phyloP scores from a whole-genome alignment of 768 basidiomycete genomes.

The Infundibulicybe gibba region DNA sequence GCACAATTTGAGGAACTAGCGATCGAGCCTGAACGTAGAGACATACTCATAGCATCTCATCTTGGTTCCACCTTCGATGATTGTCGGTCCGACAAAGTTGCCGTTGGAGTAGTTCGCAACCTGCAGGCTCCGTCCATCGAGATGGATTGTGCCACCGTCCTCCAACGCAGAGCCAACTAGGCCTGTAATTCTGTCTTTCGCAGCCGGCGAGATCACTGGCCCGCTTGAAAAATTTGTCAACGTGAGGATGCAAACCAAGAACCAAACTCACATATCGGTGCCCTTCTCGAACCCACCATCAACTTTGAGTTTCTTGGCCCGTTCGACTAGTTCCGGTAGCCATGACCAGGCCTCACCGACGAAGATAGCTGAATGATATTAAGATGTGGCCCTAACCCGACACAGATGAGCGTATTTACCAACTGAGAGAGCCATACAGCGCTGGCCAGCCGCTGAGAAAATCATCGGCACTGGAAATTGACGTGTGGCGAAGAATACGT shows the following conservation, averaged over 20 bases:
- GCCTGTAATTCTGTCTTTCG: slow-evolving; percentile 72
- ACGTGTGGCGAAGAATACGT: slow-evolving; percentile 10
- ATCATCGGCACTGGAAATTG: background rate
- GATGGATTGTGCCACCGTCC: slow-evolving; percentile 82
- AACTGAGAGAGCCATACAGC: slow-evolving; percentile 96
- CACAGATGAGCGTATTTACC: slow-evolving; percentile 42
- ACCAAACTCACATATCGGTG: slow-evolving; percentile 64
- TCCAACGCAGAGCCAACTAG: slow-evolving; percentile 71
- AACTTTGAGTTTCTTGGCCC: slow-evolving; percentile 76
- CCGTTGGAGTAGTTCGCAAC: slow-evolving; percentile 80
- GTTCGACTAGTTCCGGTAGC: slow-evolving; percentile 84
- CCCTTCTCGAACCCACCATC: slow-evolving; percentile 88
- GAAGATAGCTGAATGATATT: slow-evolving; percentile 52
- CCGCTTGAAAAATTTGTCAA: slow-evolving; percentile 38
- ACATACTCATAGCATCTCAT: slow-evolving; percentile 88
- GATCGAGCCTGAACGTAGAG: slow-evolving; percentile 3
- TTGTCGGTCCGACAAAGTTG: slow-evolving; percentile 93
- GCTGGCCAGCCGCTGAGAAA: slow-evolving; percentile 81
- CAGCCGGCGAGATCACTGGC: slow-evolving; percentile 77
- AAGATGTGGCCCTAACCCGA: background rate
- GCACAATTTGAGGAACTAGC: background rate
- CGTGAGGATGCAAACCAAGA: background rate
- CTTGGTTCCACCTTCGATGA: slow-evolving; percentile 75
- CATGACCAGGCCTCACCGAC: slow-evolving; percentile 79
- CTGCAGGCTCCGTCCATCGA: slow-evolving; percentile 75